Evolutionary conservation across 768 basidiomycete genomes (phyloP).

Genomic region (Lactarius evosmus): DNA sequence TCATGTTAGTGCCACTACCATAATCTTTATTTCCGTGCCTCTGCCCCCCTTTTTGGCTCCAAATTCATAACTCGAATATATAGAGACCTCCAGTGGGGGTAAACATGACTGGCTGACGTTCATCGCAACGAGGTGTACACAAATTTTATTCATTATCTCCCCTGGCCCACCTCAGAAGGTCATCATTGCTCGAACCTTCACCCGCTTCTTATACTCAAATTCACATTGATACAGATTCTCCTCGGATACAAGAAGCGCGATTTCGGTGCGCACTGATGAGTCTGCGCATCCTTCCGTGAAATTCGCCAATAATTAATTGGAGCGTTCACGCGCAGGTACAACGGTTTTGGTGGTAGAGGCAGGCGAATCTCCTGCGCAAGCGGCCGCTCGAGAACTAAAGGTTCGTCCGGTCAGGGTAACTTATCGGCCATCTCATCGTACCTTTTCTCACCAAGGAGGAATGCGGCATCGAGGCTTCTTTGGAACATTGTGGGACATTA

Average conservation of each 20-base stretch:
- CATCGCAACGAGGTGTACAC: constrained; percentile 52
- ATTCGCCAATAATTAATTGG: background rate
- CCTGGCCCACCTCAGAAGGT: constrained; percentile 32
- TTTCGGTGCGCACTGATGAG: constrained; percentile 59
- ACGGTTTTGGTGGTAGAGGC: constrained; percentile 83
- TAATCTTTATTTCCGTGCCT: background rate
- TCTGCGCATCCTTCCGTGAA: constrained; percentile 3
- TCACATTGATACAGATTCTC: constrained; percentile 47
- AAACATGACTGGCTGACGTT: constrained; percentile 49
- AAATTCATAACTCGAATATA: constrained; percentile 6
- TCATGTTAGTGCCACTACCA: background rate
- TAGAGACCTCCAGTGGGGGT: constrained; percentile 39
- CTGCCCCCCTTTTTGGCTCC: constrained; percentile 13
- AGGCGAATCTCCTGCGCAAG: constrained; percentile 63
- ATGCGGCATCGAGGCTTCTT: constrained; percentile 64
- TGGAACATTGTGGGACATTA: constrained; percentile 61
- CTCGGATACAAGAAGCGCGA: constrained; percentile 80
- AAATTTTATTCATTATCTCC: constrained; percentile 64
- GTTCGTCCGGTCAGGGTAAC: constrained; percentile 34
- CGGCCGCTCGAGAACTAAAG: constrained; percentile 73
- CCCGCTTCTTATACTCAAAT: background rate
- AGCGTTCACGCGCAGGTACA: constrained; percentile 52
- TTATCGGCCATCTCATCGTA: background rate
- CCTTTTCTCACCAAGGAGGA: constrained; percentile 62
- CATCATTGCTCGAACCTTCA: constrained; percentile 19